These are phyloP conservation scores for Yamadazyma jaroonii DNA, from an alignment of 1,139 yeast genomes.

Conservation along the genomic window DNA sequence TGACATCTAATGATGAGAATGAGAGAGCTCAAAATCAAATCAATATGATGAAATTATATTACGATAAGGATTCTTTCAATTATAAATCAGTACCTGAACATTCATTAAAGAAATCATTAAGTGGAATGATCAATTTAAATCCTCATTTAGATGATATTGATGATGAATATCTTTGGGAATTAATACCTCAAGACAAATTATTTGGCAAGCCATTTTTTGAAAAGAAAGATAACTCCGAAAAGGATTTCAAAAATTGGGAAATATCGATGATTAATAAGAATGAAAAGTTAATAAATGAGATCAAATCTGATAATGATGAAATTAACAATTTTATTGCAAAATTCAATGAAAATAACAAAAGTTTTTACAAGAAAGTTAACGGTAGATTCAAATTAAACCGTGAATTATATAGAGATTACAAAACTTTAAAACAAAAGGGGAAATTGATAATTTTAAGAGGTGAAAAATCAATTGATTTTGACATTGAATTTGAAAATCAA, in stretches of 20 bases:
- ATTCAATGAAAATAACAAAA: slow-evolving; percentile 14
- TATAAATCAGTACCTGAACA: slow-evolving; percentile 33
- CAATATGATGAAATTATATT: slow-evolving; percentile 27
- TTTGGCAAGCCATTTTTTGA: slow-evolving; percentile 41
- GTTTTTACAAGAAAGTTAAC: slow-evolving; percentile 18
- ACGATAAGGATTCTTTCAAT: slow-evolving; percentile 26
- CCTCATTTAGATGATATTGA: slow-evolving; percentile 34
- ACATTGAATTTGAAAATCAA: slow-evolving; percentile 13
- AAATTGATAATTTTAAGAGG: slow-evolving; percentile 10
- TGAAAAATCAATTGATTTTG: slow-evolving; percentile 10
- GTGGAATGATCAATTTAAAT: slow-evolving; percentile 41
- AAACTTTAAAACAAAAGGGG: slow-evolving; percentile 18
- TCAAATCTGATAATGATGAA: slow-evolving; percentile 13
- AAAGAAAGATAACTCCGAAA: slow-evolving; percentile 18
- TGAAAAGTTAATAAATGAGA: slow-evolving; percentile 11
- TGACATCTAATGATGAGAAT: slow-evolving; percentile 25
- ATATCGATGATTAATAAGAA: slow-evolving; percentile 15
- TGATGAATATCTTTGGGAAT: slow-evolving; percentile 42
- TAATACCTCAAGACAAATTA: slow-evolving; percentile 33
- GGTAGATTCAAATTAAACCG: slow-evolving; percentile 32
- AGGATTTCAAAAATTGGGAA: slow-evolving; percentile 38
- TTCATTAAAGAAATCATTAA: slow-evolving; percentile 36
- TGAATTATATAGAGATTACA: slow-evolving; percentile 25
- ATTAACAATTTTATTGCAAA: slow-evolving; percentile 13
- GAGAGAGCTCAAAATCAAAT: slow-evolving; percentile 24